phyloP scores from a whole-genome alignment of 805 yeast species.

The Saccharomyces eubayanus region DNA sequence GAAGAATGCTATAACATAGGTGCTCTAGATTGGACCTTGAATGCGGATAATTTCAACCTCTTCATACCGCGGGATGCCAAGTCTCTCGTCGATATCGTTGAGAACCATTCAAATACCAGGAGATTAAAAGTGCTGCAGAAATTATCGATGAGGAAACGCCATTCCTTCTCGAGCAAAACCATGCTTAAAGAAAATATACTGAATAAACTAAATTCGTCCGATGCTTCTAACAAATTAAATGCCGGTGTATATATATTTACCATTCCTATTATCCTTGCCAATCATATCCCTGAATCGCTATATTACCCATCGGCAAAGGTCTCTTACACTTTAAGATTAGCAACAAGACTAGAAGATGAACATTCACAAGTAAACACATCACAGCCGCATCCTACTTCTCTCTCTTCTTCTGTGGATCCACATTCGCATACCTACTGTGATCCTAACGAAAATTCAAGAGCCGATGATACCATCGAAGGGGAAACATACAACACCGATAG shows the following conservation, averaged over 20 bases:
- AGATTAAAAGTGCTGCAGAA: slow-evolving; percentile 16
- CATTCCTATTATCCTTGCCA: slow-evolving; percentile 54
- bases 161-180: neutral
- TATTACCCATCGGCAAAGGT: slow-evolving; percentile 32
- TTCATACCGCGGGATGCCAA: slow-evolving; percentile 28
- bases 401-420: neutral
- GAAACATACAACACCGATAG: neutral
- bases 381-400: neutral
- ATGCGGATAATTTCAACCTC: slow-evolving; percentile 37
- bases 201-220: slow-evolving; percentile 5
- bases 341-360: neutral
- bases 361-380: neutral
- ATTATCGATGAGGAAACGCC: slow-evolving; percentile 4
- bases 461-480: slow-evolving; percentile 1
- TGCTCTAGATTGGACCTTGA: slow-evolving; percentile 39
- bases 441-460: slow-evolving; percentile 1
- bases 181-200: neutral
- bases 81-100: slow-evolving; percentile 13
- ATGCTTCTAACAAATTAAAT: slow-evolving; percentile 10
- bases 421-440: neutral
- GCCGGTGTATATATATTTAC: slow-evolving; percentile 68
- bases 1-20: slow-evolving; percentile 45
- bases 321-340: slow-evolving; percentile 15
- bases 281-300: slow-evolving; percentile 48
- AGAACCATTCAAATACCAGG: slow-evolving; percentile 15